These are phyloP conservation scores for Vitis amurensis DNA, from an alignment of 164 flowering plant species.

Conservation along the genomic window DNA sequence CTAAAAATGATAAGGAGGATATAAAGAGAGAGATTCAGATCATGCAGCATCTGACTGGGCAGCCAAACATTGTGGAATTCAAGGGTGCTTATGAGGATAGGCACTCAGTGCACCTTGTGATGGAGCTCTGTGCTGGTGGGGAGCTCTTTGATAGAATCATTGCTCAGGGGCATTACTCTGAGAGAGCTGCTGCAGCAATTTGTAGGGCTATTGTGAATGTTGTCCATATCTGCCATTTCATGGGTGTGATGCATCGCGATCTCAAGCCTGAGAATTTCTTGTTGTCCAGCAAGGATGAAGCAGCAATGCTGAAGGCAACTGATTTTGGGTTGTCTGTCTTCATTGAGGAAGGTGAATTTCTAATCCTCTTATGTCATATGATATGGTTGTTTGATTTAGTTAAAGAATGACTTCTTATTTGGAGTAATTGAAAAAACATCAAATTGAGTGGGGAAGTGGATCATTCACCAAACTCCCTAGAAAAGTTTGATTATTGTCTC, in stretches of 20 bases:
- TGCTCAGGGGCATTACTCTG: conserved; percentile 69
- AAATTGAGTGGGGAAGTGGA: too few species aligned
- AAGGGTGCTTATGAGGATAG: conserved; percentile 77
- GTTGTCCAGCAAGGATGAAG: conserved; percentile 55
- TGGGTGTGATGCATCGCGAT: conserved; percentile 84
- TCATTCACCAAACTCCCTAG: too few species aligned
- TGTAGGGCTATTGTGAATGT: conserved; percentile 69
- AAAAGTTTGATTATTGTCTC: too few species aligned
- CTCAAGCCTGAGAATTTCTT: conserved; percentile 82
- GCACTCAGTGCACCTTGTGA: conserved; percentile 64
- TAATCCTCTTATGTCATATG: neutral
- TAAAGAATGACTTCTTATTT: neutral
- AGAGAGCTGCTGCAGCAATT: conserved; percentile 58
- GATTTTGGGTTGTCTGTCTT: conserved; percentile 84
- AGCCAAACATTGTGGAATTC: conserved; percentile 68
- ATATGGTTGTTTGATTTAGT: neutral
- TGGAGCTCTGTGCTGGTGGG: conserved; percentile 85
- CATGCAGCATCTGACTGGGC: conserved; percentile 79
- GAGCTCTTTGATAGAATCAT: conserved; percentile 80
- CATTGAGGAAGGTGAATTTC: conserved; percentile 70
- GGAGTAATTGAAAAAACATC: too few species aligned
- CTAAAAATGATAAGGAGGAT: conserved; percentile 59
- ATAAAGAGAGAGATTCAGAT: conserved; percentile 70
- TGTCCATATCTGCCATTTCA: conserved; percentile 74
- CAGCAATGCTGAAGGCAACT: conserved; percentile 61